Base-by-base conservation (phyloP, 441 rosid genomes). In the Arabidopsis hybrid region DNA sequence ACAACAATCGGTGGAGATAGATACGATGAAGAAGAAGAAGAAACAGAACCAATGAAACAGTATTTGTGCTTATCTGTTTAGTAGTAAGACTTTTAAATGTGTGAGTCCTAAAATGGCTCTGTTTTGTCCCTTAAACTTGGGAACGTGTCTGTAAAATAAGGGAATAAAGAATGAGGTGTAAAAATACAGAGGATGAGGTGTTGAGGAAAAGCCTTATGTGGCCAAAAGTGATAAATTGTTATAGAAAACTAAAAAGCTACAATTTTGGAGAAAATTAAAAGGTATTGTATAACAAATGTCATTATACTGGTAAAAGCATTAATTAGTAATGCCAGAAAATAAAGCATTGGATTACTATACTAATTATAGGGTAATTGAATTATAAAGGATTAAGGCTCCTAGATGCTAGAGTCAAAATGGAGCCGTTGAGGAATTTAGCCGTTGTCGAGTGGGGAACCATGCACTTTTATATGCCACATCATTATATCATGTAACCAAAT, bases 401-500 rank as follows among this genome's bases (percentile, higher is more conserved):
- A 34, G 56, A 75, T 68, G 64, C 58, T 50, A 65, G 1, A 49
- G 80, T 65, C 76, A 71, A 70, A 58, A 3, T 32, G 50, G 42
- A 77, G 79, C 75, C 75, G 75, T 76, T 70, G 57, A n/a, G 34
- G 17, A 18, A 65, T 65, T 51, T 71, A 77, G 73, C 76, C 76
- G 80, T 77, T 77, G 63, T 68, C 3, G 18, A 65, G 72, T 76
- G 80, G 76, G 76, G 57, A 65, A 57, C 72, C 72, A 70, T 65
- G 68, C 76, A 58, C 76, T 71, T 65, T 77, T 51, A 42, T 32
- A 5, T 40, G 21, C 56, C 73, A 7, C 2, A 1, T 45, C 49
- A 45, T 45, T 43, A 10, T 6, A 1, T 45, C 49, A 45, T 45
- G 13, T 13, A 43, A 43, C 13, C 6, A 13, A 43, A 43, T 43